Evolutionary conservation across 805 yeast genomes (phyloP).

Genomic region (Kodamaea jinghongensis): DNA sequence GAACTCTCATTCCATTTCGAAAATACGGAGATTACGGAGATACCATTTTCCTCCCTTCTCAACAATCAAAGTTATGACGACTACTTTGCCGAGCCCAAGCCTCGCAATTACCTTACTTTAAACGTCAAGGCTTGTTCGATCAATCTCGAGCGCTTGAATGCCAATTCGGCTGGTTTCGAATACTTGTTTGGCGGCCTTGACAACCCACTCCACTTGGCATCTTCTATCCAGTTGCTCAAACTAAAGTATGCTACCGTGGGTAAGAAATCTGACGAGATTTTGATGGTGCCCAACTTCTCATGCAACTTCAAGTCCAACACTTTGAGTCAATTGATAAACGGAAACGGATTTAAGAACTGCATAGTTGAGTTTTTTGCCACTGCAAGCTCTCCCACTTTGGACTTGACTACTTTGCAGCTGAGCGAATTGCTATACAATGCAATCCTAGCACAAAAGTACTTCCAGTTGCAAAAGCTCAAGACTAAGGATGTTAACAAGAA

Average conservation of each 20-base stretch:
- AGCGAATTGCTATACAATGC: slow-evolving; percentile 33
- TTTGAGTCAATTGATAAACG: slow-evolving; percentile 29
- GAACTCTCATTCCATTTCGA: slow-evolving; percentile 28
- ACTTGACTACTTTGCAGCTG: slow-evolving; percentile 31
- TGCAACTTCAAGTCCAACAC: slow-evolving; percentile 36
- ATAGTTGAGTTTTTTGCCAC: slow-evolving; percentile 37
- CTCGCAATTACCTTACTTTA: slow-evolving; percentile 24
- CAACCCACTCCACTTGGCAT: slow-evolving; percentile 32
- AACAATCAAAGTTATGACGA: slow-evolving; percentile 20
- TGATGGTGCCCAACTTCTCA: slow-evolving; percentile 35
- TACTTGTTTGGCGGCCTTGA: slow-evolving; percentile 32
- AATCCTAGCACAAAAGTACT: slow-evolving; percentile 27
- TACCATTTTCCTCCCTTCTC: slow-evolving; percentile 29
- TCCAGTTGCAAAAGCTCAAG: slow-evolving; percentile 16
- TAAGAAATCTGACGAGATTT: slow-evolving; percentile 24
- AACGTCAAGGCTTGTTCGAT: slow-evolving; percentile 25
- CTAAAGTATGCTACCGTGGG: slow-evolving; percentile 19
- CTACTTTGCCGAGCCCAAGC: slow-evolving; percentile 19
- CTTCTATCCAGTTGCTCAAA: slow-evolving; percentile 31
- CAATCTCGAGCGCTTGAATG: slow-evolving; percentile 20
- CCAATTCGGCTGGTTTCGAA: slow-evolving; percentile 38
- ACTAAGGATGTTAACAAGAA: neutral
- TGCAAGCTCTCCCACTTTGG: slow-evolving; percentile 38
- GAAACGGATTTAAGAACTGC: slow-evolving; percentile 36
- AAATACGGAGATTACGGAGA: slow-evolving; percentile 22